These are phyloP conservation scores for Boletales sp. DNA, from an alignment of 768 basidiomycete genomes.

Conservation along the genomic window DNA sequence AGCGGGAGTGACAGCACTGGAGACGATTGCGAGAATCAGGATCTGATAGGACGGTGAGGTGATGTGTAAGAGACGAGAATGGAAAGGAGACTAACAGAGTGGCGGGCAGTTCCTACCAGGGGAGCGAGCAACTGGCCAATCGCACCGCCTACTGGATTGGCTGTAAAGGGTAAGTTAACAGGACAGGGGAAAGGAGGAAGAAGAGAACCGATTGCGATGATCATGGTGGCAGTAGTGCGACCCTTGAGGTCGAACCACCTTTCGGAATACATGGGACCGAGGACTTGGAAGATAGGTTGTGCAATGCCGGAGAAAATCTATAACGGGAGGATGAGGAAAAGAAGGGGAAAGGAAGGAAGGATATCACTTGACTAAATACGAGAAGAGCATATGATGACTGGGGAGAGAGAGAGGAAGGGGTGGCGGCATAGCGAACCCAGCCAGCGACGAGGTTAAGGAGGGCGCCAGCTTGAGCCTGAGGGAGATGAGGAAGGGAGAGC, in stretches of 20 bases:
- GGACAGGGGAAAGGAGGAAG: not conserved
- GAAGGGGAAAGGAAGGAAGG: not conserved
- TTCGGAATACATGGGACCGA: constrained; percentile 80
- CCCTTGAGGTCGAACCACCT: constrained; percentile 77
- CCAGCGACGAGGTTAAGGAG: constrained; percentile 53
- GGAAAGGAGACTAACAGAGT: constrained; percentile 47
- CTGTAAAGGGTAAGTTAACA: constrained; percentile 29
- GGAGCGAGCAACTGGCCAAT: constrained; percentile 74
- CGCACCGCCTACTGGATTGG: constrained; percentile 73
- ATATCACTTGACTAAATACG: constrained; percentile 63
- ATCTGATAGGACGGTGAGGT: constrained; percentile 39
- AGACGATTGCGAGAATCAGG: constrained; percentile 67
- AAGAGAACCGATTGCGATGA: constrained; percentile 42
- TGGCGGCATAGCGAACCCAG: constrained; percentile 79
- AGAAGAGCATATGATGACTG: constrained; percentile 60
- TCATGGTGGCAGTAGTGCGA: constrained; percentile 76
- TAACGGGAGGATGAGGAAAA: not conserved
- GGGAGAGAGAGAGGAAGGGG: constrained; percentile 48
- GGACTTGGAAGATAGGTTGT: constrained; percentile 72
- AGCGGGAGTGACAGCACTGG: constrained; percentile 56
- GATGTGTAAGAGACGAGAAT: not conserved
- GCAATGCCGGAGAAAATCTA: constrained; percentile 58
- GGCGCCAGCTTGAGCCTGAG: constrained; percentile 60
- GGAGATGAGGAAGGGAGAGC: not conserved
- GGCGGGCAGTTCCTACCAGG: constrained; percentile 45